Evolutionary conservation across 23 red algal genomes (phyloP), one percentile per base, ranked within the genome.

Genomic region (Gracilariopsis chorda): DNA sequence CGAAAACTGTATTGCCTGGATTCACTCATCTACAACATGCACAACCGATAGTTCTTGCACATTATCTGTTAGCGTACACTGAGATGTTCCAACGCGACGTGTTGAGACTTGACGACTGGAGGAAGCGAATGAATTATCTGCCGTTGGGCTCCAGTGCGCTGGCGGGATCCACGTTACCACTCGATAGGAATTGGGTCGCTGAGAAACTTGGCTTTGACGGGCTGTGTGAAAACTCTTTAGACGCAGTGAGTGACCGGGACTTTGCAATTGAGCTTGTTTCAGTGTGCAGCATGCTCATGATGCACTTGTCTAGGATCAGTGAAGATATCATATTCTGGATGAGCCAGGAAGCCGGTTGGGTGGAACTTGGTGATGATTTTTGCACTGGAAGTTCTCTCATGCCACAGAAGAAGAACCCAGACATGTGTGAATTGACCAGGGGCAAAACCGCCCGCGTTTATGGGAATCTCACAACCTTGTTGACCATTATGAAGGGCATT

Each of bases 321-420:
- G 97, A 99, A 65, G 97, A 99, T 76, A 65, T 96, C 43, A 93
- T 99, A 23, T 99, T 99, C 52, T 96, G 93, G 97, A 90, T 93
- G 86, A 93, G 87, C 53, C 97, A 99, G 48, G 97, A 99, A 72
- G 90, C 91, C 0, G 90, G 88, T 16, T 99, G 94, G 91, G 80
- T 99, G 39, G 93, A 99, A 71, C 87, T 99, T 14, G 93, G 93
- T 42, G 84, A 96, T 80, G 92, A 83, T 1, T 99, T 99, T 68
- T 99, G 97, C 88, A 99, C 97, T 7, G 97, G 97, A 55, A 94
- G 89, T 51, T 90, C 82, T 63, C 78, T 99, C 49, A 99, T 99
- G 97, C 97, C 97, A 25, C 97, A 99, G 80, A 99, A 99, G 82
- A 99, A 99, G 86, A 99, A 99, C 64, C 97, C 97, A 5, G 97